Conservation (phyloP, 768 basidiomycete species). For the Gautieria morchelliformis region DNA sequence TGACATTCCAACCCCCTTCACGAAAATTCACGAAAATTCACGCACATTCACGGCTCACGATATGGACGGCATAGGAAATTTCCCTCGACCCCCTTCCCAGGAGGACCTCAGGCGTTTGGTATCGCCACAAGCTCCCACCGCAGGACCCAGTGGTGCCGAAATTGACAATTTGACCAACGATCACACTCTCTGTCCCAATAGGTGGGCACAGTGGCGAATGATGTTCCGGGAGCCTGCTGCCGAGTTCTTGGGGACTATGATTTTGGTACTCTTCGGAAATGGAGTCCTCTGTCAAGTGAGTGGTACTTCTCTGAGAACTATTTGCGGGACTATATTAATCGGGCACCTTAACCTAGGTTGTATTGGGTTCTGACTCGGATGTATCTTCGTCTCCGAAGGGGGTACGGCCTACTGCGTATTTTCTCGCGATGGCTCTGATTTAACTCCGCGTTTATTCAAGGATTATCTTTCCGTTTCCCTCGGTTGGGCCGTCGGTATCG, state of each 20-base stretch:
- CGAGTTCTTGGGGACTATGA: slow-evolving; percentile 19
- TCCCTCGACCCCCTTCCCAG: not conserved
- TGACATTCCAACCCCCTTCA: no score
- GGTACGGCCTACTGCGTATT: slow-evolving; percentile 4
- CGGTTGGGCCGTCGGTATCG: slow-evolving; percentile 50
- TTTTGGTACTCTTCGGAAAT: slow-evolving; percentile 14
- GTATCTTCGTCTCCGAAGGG: slow-evolving; percentile 17
- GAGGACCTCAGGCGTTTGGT: not conserved
- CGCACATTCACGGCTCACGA: no score
- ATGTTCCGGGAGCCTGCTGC: slow-evolving; percentile 17
- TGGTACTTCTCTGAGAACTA: no score
- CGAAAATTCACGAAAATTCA: no score
- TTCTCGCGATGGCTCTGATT: not conserved
- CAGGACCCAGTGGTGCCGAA: not conserved
- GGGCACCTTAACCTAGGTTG: slow-evolving; percentile 3
- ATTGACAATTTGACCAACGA: not conserved
- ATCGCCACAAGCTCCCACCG: not conserved
- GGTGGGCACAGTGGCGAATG: slow-evolving; percentile 1
- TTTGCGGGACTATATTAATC: not conserved
- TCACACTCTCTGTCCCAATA: not conserved
- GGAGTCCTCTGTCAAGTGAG: slow-evolving; percentile 15
- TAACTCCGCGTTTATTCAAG: slow-evolving; percentile 19
- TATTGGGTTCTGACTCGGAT: slow-evolving; percentile 11
- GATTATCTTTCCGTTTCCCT: slow-evolving; percentile 40
- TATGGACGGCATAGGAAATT: no score